Evolutionary conservation across 306 rosid genomes (phyloP), one percentile per base, ranked within the genome.

Genomic region (Vigna radiata): DNA sequence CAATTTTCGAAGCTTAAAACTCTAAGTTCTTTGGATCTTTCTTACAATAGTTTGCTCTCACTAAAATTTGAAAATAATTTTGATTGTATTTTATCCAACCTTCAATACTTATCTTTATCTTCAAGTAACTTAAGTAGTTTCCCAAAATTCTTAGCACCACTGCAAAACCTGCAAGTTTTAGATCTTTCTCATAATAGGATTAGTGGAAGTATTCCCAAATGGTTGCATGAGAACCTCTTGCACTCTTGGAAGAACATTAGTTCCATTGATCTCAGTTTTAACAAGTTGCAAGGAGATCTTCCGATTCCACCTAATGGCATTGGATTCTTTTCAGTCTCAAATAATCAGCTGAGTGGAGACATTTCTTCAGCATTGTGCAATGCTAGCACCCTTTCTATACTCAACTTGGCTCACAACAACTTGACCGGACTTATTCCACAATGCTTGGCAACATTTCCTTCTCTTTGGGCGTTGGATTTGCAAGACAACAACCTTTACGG

Each of bases 401-500:
- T 77, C n/a, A 63, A 61, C 13, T 7, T 82, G 70, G 76, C 70
- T 31, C 71, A 16, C 21, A 71, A 82, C 70, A 53, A 71, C 2
- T 71, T 82, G 50, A 21, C 65, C 31, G 74, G 64, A 8, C 0
- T 9, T 11, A 44, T 82, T 53, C 86, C 89, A 12, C 77, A 37
- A 69, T 81, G 91, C 33, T 2, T 82, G 0, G 71, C 67, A 44
- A 44, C 62, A 23, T 15, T 76, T 2, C 47, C 23, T 60, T 21
- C 0, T 7, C 86, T 88, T 23, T 2, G 0, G 0, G 79, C 49
- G 2, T 23, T 88, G 68, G 87, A 85, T 71, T 1, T 88, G 17
- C 82, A 62, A 16, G 73, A 1, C 36, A 88, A 88, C 62, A 75
- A 29, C 7, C 77, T 88, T 53, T 4, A 18, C 0, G 89, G 91